Conservation (phyloP, 1,284 basidiomycete genomes). For the Afroboletus lepidellus region DNA sequence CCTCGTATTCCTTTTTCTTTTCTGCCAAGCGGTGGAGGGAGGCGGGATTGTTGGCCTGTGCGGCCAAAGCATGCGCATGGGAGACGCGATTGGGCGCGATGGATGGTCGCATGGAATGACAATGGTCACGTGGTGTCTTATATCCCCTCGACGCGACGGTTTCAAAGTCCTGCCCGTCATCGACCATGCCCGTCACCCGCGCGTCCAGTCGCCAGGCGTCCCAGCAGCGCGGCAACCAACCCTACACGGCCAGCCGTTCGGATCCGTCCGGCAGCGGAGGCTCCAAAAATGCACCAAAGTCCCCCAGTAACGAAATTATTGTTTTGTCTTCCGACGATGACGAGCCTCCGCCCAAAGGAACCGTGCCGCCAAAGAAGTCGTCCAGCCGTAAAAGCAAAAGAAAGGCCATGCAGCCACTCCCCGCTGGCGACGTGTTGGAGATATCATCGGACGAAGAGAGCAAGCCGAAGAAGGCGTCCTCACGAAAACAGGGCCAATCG, state of each 20-base stretch:
- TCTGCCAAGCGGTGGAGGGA: constrained; percentile 57
- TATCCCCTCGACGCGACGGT: constrained; percentile 11
- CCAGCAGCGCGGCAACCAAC: constrained; percentile 1
- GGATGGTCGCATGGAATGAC: constrained; percentile 51
- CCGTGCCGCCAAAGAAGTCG: constrained; percentile 32
- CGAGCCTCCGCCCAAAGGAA: constrained; percentile 29
- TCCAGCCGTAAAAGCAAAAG: constrained; percentile 23
- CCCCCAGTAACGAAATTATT: constrained; percentile 43
- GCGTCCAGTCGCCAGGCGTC: constrained; percentile 23
- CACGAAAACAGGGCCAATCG: constrained; percentile 5
- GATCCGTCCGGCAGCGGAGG: constrained; percentile 4
- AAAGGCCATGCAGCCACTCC: constrained; percentile 7
- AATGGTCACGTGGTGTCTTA: constrained; percentile 19
- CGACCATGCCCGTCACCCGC: constrained; percentile 31
- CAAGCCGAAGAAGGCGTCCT: constrained; percentile 5
- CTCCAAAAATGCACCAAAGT: constrained; percentile 16
- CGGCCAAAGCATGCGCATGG: constrained; percentile 37
- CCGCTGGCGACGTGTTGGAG: constrained; percentile 25
- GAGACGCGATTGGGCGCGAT: constrained; percentile 51
- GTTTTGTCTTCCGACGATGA: constrained; percentile 60
- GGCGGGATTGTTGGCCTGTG: constrained; percentile 46
- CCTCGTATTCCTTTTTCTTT: constrained; percentile 78
- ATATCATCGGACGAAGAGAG: constrained; percentile 33
- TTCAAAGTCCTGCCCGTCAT: neutral
- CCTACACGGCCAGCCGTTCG: constrained; percentile 9